Percentiles rank a stretch among this genome's conserved stretches.
Conservation (phyloP, 345 rosid genomes). For the Euphorbia lathyris region DNA sequence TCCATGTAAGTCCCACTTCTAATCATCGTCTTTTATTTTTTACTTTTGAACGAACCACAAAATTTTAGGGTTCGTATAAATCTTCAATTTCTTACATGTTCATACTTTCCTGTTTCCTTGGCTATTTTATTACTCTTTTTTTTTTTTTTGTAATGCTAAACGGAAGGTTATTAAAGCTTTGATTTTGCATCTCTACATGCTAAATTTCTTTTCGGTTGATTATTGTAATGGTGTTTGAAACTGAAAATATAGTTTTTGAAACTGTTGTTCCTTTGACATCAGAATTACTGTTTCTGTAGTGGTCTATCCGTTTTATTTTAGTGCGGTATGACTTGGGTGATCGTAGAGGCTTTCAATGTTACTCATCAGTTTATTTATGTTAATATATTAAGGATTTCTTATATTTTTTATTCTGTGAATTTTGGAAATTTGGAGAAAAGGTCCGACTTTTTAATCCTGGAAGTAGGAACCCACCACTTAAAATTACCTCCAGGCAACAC, state of each 20-base stretch:
- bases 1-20: conserved; percentile 15
- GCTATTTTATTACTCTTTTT: not conserved
- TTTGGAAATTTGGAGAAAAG: not conserved
- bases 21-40: conserved; percentile 9
- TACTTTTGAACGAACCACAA: no score
- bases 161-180: conserved; percentile 3
- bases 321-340: not conserved
- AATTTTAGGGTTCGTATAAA: not conserved
- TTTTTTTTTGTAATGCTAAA: not conserved
- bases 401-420: not conserved
- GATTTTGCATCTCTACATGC: not conserved
- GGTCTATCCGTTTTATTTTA: not conserved
- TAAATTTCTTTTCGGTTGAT: not conserved
- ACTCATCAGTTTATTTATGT: no score
- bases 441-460: not conserved
- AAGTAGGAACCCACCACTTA: not conserved
- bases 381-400: not conserved
- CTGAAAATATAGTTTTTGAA: not conserved
- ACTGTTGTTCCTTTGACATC: not conserved
- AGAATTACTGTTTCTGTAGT: not conserved
- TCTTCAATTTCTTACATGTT: not conserved
- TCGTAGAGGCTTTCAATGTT: not conserved
- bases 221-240: not conserved
- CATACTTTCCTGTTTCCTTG: not conserved
- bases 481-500: not conserved